phyloP scores from a whole-genome alignment of 2,329 filamentous ascomycete species.

The Colletotrichum magnum region DNA sequence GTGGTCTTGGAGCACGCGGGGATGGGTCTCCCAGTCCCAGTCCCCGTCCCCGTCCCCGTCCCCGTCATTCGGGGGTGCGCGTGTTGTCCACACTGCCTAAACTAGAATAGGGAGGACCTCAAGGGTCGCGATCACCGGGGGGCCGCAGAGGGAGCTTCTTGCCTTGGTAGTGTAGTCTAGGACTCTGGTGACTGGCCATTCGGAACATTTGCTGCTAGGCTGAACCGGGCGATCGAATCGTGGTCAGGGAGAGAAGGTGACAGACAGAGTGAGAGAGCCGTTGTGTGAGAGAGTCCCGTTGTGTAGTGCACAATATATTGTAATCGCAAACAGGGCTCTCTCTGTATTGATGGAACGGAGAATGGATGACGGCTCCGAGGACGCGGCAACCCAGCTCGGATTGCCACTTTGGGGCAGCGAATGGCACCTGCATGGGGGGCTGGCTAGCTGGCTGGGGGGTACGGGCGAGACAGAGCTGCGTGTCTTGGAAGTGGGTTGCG shows the following conservation, averaged over 20 bases:
- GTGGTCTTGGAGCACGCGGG: conserved; percentile 17
- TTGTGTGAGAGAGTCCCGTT: too few species aligned
- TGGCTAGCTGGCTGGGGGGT: neutral
- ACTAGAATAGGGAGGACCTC: conserved; percentile 6
- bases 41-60: conserved; percentile 4
- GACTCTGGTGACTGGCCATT: too few species aligned
- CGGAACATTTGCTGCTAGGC: too few species aligned
- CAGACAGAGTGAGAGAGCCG: neutral
- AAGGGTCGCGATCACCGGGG: conserved; percentile 8
- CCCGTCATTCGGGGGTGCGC: neutral
- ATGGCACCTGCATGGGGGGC: conserved; percentile 32
- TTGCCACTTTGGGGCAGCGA: conserved; percentile 34
- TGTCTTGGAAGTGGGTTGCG: conserved; percentile 30
- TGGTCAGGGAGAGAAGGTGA: too few species aligned
- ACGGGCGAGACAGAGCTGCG: conserved; percentile 13
- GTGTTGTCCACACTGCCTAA: neutral
- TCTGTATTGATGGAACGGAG: conserved; percentile 16
- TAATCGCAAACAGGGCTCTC: neutral
- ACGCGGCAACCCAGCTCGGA: conserved; percentile 35
- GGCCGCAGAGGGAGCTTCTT: conserved; percentile 12
- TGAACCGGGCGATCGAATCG: too few species aligned
- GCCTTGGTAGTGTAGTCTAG: too few species aligned
- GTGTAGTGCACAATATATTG: conserved; percentile 5
- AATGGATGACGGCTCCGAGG: conserved; percentile 37
- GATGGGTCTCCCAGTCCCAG: conserved; percentile 8